These are phyloP conservation scores for Hygrophorus pudorinus DNA, from an alignment of 768 basidiomycete species.

Conservation along the genomic window DNA sequence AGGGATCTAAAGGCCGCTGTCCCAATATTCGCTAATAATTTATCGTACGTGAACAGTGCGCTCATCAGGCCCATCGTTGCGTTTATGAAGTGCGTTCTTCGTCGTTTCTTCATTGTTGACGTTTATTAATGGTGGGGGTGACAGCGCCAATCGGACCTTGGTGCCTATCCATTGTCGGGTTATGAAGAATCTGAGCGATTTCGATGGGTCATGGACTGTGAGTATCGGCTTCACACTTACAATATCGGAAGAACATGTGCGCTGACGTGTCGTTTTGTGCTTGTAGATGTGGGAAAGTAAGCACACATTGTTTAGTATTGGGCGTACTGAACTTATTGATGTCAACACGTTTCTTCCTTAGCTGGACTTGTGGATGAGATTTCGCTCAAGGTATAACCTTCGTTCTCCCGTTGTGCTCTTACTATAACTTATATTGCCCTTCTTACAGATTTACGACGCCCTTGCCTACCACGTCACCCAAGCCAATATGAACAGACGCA, in stretches of 20 bases:
- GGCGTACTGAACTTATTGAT: background rate
- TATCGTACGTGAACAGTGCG: slow-evolving; percentile 89
- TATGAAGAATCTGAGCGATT: slow-evolving; percentile 73
- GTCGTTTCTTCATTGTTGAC: background rate
- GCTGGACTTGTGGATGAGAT: slow-evolving; percentile 91
- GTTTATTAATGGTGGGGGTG: slow-evolving; percentile 6
- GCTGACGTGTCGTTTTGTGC: slow-evolving; percentile 7
- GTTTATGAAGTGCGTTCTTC: slow-evolving; percentile 80
- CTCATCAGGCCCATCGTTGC: slow-evolving; percentile 93
- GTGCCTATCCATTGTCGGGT: slow-evolving; percentile 91
- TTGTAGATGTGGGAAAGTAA: slow-evolving; percentile 86
- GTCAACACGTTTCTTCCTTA: slow-evolving; percentile 22
- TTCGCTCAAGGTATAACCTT: slow-evolving; percentile 56
- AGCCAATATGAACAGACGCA: slow-evolving; percentile 78
- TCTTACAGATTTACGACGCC: slow-evolving; percentile 69
- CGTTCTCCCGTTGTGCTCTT: background rate
- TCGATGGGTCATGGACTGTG: slow-evolving; percentile 96
- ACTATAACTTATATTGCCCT: slow-evolving; percentile 3
- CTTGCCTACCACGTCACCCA: slow-evolving; percentile 92
- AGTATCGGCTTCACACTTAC: slow-evolving; percentile 19
- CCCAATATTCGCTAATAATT: slow-evolving; percentile 79
- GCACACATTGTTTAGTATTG: slow-evolving; percentile 16
- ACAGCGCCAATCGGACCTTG: slow-evolving; percentile 84
- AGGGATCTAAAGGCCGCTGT: slow-evolving; percentile 93
- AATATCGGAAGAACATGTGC: slow-evolving; percentile 6